Percentiles rank a stretch among this genome's conserved stretches.
phyloP scores from a whole-genome alignment of 108 stramenopile genomes.

The Cyclotella cryptica region DNA sequence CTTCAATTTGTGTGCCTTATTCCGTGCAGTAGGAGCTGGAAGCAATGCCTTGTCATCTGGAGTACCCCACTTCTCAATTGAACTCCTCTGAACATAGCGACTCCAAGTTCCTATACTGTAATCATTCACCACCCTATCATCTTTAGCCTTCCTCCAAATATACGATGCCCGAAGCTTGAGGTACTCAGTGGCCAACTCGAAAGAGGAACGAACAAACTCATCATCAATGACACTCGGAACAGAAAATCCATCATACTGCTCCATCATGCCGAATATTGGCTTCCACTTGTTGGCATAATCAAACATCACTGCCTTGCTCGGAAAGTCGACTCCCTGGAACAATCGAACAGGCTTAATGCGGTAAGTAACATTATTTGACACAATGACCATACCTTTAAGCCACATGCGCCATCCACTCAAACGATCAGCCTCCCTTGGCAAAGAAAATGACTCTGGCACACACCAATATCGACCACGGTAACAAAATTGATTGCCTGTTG shows the following conservation, averaged over 20 bases:
- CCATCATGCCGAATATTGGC: not conserved
- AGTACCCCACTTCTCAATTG: not conserved
- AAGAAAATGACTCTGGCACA: not conserved
- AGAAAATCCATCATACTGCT: not conserved
- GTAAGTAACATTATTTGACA: not conserved
- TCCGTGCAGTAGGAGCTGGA: not conserved
- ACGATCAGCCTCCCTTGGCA: not conserved
- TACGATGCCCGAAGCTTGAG: not conserved
- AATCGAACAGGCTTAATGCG: not conserved
- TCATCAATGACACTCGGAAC: not conserved
- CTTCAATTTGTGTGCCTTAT: not conserved
- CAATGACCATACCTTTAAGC: not conserved
- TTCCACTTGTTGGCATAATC: conserved; percentile 1
- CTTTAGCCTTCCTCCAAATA: conserved; percentile 8
- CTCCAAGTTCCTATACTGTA: not conserved
- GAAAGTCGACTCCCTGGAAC: not conserved
- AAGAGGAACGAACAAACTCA: not conserved
- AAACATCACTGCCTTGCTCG: too few species aligned
- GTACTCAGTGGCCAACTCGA: not conserved
- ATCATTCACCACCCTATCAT: not conserved
- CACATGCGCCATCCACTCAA: not conserved
- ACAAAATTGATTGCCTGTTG: not conserved
- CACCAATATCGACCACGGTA: not conserved
- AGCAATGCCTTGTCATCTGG: not conserved
- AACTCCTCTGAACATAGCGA: not conserved